Evolutionary conservation across 2,329 filamentous ascomycete species (phyloP).

Genomic region (Arthrinium puccinioides): DNA sequence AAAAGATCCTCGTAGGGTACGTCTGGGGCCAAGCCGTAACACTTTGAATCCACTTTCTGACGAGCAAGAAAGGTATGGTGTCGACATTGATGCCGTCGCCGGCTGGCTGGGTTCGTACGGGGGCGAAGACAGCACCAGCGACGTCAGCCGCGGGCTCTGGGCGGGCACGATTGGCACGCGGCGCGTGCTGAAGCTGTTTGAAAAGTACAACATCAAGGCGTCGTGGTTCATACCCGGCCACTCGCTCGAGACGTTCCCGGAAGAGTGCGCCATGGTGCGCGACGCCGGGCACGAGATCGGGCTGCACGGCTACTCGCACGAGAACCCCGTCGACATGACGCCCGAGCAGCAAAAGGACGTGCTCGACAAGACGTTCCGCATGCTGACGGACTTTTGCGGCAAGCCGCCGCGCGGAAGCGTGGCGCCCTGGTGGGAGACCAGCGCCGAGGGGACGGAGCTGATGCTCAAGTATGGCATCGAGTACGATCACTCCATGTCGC

Average conservation of each 20-base stretch:
- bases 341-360: conserved; percentile 69
- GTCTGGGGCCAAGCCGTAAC: conserved; percentile 1
- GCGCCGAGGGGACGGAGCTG: conserved; percentile 57
- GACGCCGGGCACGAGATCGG: conserved; percentile 54
- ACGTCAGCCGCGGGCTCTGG: conserved; percentile 67
- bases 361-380: conserved; percentile 64
- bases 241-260: conserved; percentile 57
- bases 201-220: conserved; percentile 59
- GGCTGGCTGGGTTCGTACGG: conserved; percentile 72
- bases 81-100: conserved; percentile 70
- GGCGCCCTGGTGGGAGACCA: conserved; percentile 68
- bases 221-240: conserved; percentile 38
- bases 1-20: conserved; percentile 6
- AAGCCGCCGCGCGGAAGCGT: conserved; percentile 67
- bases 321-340: conserved; percentile 60
- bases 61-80: conserved; percentile 44
- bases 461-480: conserved; percentile 60
- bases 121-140: conserved; percentile 63
- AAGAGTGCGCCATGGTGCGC: conserved; percentile 53
- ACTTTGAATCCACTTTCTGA: not conserved
- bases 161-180: conserved; percentile 61
- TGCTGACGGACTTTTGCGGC: conserved; percentile 64
- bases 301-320: conserved; percentile 67
- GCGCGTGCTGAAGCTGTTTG: conserved; percentile 62
- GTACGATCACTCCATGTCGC: conserved; percentile 61